Evolutionary conservation across 345 rosid genomes (phyloP), one percentile per base, ranked within the genome.

Genomic region (Pugionium cornutum): DNA sequence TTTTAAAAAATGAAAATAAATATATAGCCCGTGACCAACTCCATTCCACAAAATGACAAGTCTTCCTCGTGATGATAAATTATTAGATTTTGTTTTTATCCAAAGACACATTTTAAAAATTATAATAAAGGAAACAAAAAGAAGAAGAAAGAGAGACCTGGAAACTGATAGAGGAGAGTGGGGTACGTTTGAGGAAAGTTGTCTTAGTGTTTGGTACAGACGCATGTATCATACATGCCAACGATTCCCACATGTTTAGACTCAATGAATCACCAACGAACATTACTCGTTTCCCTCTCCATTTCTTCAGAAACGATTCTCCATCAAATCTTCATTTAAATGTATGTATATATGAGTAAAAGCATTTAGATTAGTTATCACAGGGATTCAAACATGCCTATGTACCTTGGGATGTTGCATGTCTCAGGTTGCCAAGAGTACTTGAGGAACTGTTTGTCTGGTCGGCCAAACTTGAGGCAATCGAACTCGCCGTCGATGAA

Each of bases 181-280:
- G 85, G 6, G 79, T 66, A 7, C 18, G 18, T 18, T 18, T 18
- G 18, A 18, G 18, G 18, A 18, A 18, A 18, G 18, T 18, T 18
- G 18, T 64, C 74, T 66, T 80, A 2, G 92, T 72, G 58, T 82
- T 72, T 4, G 96, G 91, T 1, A 87, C 85, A 79, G 82, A 86
- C 28, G 92, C 51, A 53, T 86, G 78, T 58, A 92, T 72, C 92
- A 92, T 69, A 74, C 98, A 92, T 31, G 82, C 74, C 26, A 92
- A 71, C 9, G 98, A 92, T 74, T 79, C 77, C 89, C 88, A 89
- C 73, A 87, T 91, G 80, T 92, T 89, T 55, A 70, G 64, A 78
- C 92, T 89, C 77, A 92, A 82, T 61, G 98, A 92, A 80, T 92
- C 98, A 3, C 98, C 98, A 43, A 92, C 98, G 61, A 92, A 92